Evolutionary conservation across 1,139 yeast species (phyloP).

Genomic region (Zygosaccharomyces sapae): DNA sequence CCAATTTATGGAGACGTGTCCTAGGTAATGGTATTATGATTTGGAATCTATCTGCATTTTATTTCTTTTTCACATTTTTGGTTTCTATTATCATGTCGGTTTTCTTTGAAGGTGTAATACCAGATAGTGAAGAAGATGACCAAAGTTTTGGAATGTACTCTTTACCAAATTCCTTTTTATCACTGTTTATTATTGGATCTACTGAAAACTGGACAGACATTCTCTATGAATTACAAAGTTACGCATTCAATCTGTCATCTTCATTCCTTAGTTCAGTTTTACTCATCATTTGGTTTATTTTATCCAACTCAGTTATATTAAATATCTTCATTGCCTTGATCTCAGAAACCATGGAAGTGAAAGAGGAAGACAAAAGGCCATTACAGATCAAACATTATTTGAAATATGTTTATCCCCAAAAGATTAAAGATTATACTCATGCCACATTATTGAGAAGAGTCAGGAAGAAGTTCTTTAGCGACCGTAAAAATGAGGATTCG

Average conservation of each 20-base stretch:
- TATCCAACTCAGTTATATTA: slow-evolving; percentile 74
- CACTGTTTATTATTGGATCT: slow-evolving; percentile 74
- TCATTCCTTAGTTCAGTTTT: slow-evolving; percentile 58
- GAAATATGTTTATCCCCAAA: slow-evolving; percentile 44
- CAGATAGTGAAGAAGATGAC: slow-evolving; percentile 43
- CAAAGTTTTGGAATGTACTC: slow-evolving; percentile 64
- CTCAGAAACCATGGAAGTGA: slow-evolving; percentile 72
- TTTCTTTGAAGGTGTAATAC: slow-evolving; percentile 68
- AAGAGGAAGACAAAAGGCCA: slow-evolving; percentile 67
- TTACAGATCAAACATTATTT: slow-evolving; percentile 76
- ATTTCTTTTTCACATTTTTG: slow-evolving; percentile 58
- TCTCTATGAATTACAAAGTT: slow-evolving; percentile 54
- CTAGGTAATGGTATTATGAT: slow-evolving; percentile 64
- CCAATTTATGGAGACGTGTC: slow-evolving; percentile 68
- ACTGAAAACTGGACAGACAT: slow-evolving; percentile 91
- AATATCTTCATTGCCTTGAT: slow-evolving; percentile 92
- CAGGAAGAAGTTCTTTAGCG: slow-evolving; percentile 29
- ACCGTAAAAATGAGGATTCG: slow-evolving; percentile 22
- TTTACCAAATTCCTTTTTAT: slow-evolving; percentile 68
- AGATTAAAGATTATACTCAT: slow-evolving; percentile 35
- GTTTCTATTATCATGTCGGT: slow-evolving; percentile 65
- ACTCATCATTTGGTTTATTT: slow-evolving; percentile 74
- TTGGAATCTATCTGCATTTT: slow-evolving; percentile 69
- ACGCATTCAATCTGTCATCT: slow-evolving; percentile 48
- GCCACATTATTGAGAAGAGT: slow-evolving; percentile 34